phyloP scores from a whole-genome alignment of 371 early-diverging fungal species.

The Mortierella sp. region DNA sequence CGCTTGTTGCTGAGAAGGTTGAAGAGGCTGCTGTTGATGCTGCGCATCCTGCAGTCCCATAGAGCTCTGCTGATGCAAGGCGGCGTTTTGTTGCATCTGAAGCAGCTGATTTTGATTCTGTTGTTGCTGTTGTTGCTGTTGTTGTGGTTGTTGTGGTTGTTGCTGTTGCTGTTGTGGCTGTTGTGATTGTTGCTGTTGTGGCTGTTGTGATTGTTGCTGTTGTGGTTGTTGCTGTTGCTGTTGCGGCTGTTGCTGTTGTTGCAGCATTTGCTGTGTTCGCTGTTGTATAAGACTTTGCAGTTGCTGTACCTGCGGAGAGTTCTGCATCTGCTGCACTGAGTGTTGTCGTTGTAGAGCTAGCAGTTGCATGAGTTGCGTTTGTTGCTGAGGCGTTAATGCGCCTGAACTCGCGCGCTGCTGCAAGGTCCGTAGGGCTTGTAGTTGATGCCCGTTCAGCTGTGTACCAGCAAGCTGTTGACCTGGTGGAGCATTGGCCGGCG shows the following conservation, averaged over 20 bases:
- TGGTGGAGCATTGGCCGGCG: not conserved
- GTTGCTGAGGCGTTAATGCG: conserved; percentile 49
- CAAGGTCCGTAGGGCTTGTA: conserved; percentile 20
- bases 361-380: conserved; percentile 49
- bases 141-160: conserved; percentile 30
- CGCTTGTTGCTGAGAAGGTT: conserved; percentile 19
- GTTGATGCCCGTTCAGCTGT: conserved; percentile 15
- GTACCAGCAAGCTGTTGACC: conserved; percentile 7
- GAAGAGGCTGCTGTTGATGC: conserved; percentile 38
- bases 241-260: conserved; percentile 29
- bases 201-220: conserved; percentile 24
- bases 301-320: conserved; percentile 20
- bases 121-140: conserved; percentile 30
- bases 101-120: conserved; percentile 15
- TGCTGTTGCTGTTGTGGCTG: conserved; percentile 48
- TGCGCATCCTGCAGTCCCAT: conserved; percentile 24
- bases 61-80: conserved; percentile 8
- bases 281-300: conserved; percentile 14
- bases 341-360: conserved; percentile 24
- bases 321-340: conserved; percentile 23
- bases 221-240: conserved; percentile 24
- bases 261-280: conserved; percentile 26
- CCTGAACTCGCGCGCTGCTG: conserved; percentile 27
- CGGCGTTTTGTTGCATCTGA: conserved; percentile 15
- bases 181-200: conserved; percentile 36